These are phyloP conservation scores for Pilatotrama ljubarskyi DNA, from an alignment of 768 basidiomycete species.

Conservation along the genomic window DNA sequence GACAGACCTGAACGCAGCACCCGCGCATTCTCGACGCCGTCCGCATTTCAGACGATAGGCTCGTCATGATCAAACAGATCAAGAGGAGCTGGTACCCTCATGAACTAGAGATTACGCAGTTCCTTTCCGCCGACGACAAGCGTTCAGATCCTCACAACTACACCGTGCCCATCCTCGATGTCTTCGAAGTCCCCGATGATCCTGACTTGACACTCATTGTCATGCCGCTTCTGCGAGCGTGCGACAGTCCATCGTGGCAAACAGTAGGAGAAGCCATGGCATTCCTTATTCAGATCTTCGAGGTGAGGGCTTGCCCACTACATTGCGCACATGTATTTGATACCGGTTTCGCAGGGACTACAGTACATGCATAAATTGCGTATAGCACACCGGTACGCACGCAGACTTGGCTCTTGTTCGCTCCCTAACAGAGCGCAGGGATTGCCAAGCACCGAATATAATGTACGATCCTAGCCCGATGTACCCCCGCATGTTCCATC, in stretches of 20 bases:
- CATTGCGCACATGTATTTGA: not conserved
- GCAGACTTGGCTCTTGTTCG: no score
- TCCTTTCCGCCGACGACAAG: slow-evolving; percentile 25
- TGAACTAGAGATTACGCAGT: slow-evolving; percentile 29
- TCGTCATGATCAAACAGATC: slow-evolving; percentile 12
- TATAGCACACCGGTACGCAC: no score
- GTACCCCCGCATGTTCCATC: slow-evolving; percentile 24
- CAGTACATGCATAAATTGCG: no score
- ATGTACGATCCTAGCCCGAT: slow-evolving; percentile 3
- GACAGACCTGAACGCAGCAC: not conserved
- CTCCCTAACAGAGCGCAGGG: no score
- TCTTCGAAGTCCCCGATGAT: slow-evolving; percentile 17
- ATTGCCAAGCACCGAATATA: not conserved
- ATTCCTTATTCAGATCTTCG: not conserved
- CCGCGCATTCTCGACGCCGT: slow-evolving; percentile 6
- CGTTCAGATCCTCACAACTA: slow-evolving; percentile 29
- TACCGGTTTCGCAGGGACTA: no score
- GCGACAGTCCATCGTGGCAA: slow-evolving; percentile 31
- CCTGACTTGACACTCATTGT: slow-evolving; percentile 30
- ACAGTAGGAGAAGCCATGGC: not conserved
- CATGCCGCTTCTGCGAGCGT: slow-evolving; percentile 33
- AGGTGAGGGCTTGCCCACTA: not conserved
- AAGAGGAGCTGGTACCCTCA: slow-evolving; percentile 14
- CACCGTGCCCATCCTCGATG: slow-evolving; percentile 25
- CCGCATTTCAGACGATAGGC: not conserved